Conservation (phyloP, 148 eudicot species). For the Cornus florida region DNA sequence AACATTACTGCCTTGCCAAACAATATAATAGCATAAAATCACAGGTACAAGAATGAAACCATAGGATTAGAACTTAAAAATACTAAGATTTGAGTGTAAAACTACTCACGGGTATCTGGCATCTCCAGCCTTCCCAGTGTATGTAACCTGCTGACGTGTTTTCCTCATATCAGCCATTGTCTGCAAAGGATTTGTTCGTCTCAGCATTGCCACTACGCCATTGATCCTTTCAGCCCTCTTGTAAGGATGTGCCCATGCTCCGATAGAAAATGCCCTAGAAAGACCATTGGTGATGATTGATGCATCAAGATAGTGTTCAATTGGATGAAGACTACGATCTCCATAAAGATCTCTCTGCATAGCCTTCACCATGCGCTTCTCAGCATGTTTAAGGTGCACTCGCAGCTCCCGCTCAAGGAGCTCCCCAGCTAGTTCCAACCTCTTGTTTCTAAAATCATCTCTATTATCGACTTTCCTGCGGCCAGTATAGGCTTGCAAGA, state of each 20-base stretch:
- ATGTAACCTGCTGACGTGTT: slow-evolving; percentile 80
- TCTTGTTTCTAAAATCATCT: slow-evolving; percentile 91
- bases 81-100: not conserved
- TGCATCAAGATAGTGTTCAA: slow-evolving; percentile 84
- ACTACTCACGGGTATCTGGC: slow-evolving; percentile 97
- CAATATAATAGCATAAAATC: not conserved
- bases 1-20: not conserved
- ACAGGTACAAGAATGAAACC: not conserved
- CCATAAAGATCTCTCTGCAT: slow-evolving; percentile 90
- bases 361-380: slow-evolving; percentile 85
- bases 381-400: slow-evolving; percentile 84
- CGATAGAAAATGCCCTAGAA: slow-evolving; percentile 87
- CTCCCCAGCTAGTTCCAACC: slow-evolving; percentile 82
- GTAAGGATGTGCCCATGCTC: slow-evolving; percentile 83
- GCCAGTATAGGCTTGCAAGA: slow-evolving; percentile 66
- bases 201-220: slow-evolving; percentile 83
- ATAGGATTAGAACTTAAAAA: not conserved
- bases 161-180: slow-evolving; percentile 79
- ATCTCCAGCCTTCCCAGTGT: slow-evolving; percentile 93
- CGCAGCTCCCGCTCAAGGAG: slow-evolving; percentile 78
- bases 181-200: slow-evolving; percentile 92
- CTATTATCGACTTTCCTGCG: slow-evolving; percentile 76
- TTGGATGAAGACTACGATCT: slow-evolving; percentile 49
- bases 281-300: slow-evolving; percentile 89
- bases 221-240: slow-evolving; percentile 65